Evolutionary conservation across 495 filamentous ascomycete species (phyloP).

Genomic region (Letharia columbiana): DNA sequence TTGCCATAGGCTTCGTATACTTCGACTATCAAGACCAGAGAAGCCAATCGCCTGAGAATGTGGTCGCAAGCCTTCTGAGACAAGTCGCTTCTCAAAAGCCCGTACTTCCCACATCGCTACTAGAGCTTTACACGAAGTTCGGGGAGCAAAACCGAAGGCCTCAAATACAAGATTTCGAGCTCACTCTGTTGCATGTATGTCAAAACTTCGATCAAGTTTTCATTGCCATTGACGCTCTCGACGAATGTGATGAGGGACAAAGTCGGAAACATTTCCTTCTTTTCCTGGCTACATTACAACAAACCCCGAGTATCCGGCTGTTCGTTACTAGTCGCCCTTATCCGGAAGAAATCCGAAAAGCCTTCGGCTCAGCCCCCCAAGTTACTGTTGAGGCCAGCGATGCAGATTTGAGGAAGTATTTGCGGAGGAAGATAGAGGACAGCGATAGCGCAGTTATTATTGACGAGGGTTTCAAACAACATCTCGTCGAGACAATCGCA

Average conservation of each 20-base stretch:
- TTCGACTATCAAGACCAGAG: slow-evolving; percentile 16
- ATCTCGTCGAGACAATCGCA: slow-evolving; percentile 8
- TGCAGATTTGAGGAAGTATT: slow-evolving; percentile 10
- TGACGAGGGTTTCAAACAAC: slow-evolving; percentile 7
- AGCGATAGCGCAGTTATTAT: slow-evolving; percentile 7
- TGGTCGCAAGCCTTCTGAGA: slow-evolving; percentile 12
- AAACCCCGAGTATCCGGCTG: background rate
- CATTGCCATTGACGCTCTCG: slow-evolving; percentile 28
- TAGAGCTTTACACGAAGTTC: slow-evolving; percentile 1
- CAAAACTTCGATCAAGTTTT: slow-evolving; percentile 15
- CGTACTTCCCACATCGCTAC: slow-evolving; percentile 4
- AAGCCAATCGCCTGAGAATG: slow-evolving; percentile 4
- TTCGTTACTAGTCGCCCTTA: slow-evolving; percentile 13
- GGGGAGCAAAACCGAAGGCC: background rate
- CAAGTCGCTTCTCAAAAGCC: slow-evolving; percentile 1
- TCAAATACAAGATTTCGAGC: slow-evolving; percentile 9
- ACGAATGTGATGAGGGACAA: slow-evolving; percentile 27
- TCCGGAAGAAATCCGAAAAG: slow-evolving; percentile 7
- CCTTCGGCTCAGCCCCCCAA: background rate
- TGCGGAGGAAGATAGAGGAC: slow-evolving; percentile 8
- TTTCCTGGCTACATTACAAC: slow-evolving; percentile 4
- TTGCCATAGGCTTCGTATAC: slow-evolving; percentile 9
- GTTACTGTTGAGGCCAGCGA: slow-evolving; percentile 9
- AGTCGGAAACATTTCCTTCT: slow-evolving; percentile 2
- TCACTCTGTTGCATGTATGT: slow-evolving; percentile 8